These are phyloP conservation scores for Leptodermis oblonga DNA, from an alignment of 257 asterid species.

Conservation along the genomic window DNA sequence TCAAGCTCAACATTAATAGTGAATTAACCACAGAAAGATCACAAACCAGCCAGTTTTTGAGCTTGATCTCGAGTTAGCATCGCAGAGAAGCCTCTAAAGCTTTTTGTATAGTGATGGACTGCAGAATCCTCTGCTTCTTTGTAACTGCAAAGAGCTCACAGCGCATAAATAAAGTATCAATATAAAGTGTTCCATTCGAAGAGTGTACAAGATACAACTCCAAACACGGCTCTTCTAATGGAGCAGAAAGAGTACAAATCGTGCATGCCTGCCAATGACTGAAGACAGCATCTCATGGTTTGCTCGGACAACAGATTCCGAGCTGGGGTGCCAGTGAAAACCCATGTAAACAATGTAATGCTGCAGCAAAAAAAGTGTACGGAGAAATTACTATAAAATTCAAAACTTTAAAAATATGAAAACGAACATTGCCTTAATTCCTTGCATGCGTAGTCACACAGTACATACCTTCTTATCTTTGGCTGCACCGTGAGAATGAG, in stretches of 20 bases:
- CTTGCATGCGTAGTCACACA: not conserved
- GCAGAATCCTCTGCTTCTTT: slow-evolving; percentile 37
- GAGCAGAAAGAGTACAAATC: not conserved
- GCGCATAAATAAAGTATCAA: too few species aligned
- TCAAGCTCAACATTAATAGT: too few species aligned
- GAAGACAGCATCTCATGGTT: slow-evolving; percentile 50
- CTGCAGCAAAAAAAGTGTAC: slow-evolving; percentile 41
- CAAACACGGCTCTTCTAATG: too few species aligned
- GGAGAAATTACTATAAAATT: too few species aligned
- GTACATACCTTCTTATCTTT: slow-evolving; percentile 40
- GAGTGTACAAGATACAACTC: too few species aligned
- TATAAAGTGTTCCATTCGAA: too few species aligned
- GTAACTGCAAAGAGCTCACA: slow-evolving; percentile 27
- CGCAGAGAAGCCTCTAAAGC: slow-evolving; percentile 61
- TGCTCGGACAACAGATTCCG: slow-evolving; percentile 40
- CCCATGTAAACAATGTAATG: slow-evolving; percentile 70
- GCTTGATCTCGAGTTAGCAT: slow-evolving; percentile 60
- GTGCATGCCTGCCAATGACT: slow-evolving; percentile 42
- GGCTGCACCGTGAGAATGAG: slow-evolving; percentile 25
- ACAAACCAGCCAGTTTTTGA: slow-evolving; percentile 36
- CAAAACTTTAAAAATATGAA: too few species aligned
- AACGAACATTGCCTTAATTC: too few species aligned
- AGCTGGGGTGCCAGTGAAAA: slow-evolving; percentile 36
- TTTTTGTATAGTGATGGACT: slow-evolving; percentile 41
- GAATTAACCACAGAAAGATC: not conserved